Evolutionary conservation across 192 early-diverging fungal genomes (phyloP), one percentile per base, ranked within the genome.

Genomic region (Coemansia sp.): DNA sequence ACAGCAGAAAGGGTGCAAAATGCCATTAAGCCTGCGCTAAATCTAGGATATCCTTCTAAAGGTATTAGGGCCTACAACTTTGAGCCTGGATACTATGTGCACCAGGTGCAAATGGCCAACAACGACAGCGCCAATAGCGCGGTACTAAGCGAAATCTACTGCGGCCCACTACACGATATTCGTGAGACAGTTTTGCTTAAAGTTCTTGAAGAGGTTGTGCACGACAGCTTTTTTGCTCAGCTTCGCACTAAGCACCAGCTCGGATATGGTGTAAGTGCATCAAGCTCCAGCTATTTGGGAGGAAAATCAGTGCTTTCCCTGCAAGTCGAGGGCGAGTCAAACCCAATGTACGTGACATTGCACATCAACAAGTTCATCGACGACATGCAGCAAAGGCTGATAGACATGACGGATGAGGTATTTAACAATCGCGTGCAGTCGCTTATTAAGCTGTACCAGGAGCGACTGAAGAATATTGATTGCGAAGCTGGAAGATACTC

Each of bases 211-310:
- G 91, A 93, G 37, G 90, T 96, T 60, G 73, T 88, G 14, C 73
- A 88, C 36, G 91, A 95, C 62, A 92, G 93, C 17, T 88, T 87
- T 51, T 99, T 97, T 79, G 89, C 96, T 70, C 88, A 93, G 64
- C 73, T 99, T 41, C 87, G 96, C 27, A 98, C 96, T 6, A 94
- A 97, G 65, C 89, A 93, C 62, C 89, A 92, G 68, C 83, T 93
- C 22, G 92, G 92, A 0, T 91, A 92, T 65, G 47, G 81, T 0
- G 65, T 74, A 8, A 1, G 14, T 27, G 51, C 65, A n/a, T 10
- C 8, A 0, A 24, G 15, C 47, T 25, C 47, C 24, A 15, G 47
- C 24, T 51, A 51, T 25, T 25, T 15, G 11, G 47, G 47, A 25
- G 47, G 25, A 12, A 51, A 8, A 51, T 25, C 22, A 2, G 47